phyloP scores from a whole-genome alignment of 2,329 filamentous ascomycete genomes.

The Furcasterigmium furcatum region DNA sequence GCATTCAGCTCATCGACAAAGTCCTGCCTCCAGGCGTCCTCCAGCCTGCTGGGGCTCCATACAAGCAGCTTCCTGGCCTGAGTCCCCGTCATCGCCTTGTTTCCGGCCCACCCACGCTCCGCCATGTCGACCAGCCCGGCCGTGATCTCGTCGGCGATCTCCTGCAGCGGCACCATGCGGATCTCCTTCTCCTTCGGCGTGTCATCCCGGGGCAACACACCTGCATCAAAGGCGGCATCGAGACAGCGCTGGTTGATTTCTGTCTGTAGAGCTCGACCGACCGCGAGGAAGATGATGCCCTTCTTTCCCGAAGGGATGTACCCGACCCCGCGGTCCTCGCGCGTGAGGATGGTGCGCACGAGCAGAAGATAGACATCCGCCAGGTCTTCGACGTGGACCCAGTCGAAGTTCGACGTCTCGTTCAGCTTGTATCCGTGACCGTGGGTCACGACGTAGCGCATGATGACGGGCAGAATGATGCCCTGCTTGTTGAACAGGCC shows the following conservation, averaged over 20 bases:
- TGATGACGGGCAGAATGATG: conserved; percentile 13
- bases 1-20: too few species aligned
- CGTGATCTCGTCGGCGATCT: conserved; percentile 9
- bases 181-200: conserved; percentile 6
- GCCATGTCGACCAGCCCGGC: conserved; percentile 8
- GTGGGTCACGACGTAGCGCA: conserved; percentile 11
- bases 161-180: conserved; percentile 2
- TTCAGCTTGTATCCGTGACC: conserved; percentile 13
- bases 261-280: conserved; percentile 2
- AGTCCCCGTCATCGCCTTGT: conserved; percentile 3
- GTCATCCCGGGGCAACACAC: conserved; percentile 6
- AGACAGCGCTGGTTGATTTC: conserved; percentile 8
- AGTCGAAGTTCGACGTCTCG: conserved; percentile 11
- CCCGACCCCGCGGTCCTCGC: background rate
- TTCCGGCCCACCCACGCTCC: conserved; percentile 8
- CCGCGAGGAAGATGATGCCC: conserved; percentile 8
- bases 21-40: too few species aligned
- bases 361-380: conserved; percentile 13
- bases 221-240: conserved; percentile 10
- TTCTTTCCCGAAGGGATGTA: conserved; percentile 4
- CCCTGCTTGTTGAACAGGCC: conserved; percentile 12
- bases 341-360: conserved; percentile 8
- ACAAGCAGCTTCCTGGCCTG: conserved; percentile 2
- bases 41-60: conserved; percentile 4
- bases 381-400: conserved; percentile 13